Base-by-base conservation (phyloP, 495 filamentous ascomycete species). In the Stereocaulon alpinum region DNA sequence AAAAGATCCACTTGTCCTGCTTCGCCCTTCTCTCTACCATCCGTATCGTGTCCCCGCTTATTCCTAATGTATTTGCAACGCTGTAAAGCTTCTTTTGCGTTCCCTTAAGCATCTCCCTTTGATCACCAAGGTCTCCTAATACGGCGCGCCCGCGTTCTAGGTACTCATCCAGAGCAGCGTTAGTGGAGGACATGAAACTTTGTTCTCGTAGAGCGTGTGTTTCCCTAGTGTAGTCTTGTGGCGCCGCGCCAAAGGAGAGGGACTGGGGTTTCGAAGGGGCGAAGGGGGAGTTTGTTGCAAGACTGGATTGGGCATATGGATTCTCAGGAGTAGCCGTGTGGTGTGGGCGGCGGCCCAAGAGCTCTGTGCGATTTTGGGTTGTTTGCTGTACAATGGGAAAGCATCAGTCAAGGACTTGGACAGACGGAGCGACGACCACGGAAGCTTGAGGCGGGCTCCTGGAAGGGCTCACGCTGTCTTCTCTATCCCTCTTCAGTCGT, bases 1-100 rank as follows among this genome's bases (percentile, higher is more conserved):
- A 87, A 71, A 98, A 98, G 30, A 98, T 94, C 92, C 91, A 97
- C 73, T 96, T 96, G 66, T 98, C 93, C 77, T 96, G 84, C 71
- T 81, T 86, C 55, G 93, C 91, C 61, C 93, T 79, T 66, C 93
- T 75, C 71, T 97, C 91, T 52, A 98, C 73, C 88, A 91, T 96
- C 15, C 94, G 81, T 58, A 98, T 98, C 6, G 93, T 98, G 69
- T 97, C 94, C 32, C 92, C 91, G 70, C 86, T 91, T 40, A 98
- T 80, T 9, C 93, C 93, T 61, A 98, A 73, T 32, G 94, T 97
- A 67, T 95, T 97, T 7, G 88, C 93, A 22, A 95, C 89, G 68
- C 82, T 90, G 67, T 97, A 97, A 48, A 99, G 76, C 69, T 82
- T 81, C 67, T 84, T 82, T 76, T 97, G 93, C 44, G 93, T 97